These are phyloP conservation scores for Backusella liffmaniae DNA, from an alignment of 192 early-diverging fungal genomes.

Conservation along the genomic window DNA sequence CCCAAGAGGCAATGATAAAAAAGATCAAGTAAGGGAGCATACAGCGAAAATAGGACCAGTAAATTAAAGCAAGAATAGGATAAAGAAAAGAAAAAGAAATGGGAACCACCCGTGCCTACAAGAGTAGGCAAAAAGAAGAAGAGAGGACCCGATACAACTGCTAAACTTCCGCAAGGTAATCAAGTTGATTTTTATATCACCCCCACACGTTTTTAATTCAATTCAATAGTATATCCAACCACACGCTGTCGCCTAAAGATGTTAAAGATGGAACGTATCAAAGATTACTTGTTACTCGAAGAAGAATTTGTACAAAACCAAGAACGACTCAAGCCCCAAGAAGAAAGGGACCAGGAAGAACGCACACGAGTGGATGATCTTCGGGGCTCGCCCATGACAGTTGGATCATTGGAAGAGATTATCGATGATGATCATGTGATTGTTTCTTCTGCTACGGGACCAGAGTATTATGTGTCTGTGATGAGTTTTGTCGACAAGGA, in stretches of 20 bases:
- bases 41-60: not conserved
- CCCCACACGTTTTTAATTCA: constrained; percentile 1
- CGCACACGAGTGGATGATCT: constrained; percentile 93
- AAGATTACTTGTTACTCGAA: constrained; percentile 97
- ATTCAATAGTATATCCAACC: constrained; percentile 83
- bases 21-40: constrained; percentile 42
- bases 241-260: constrained; percentile 96
- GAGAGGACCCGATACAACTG: constrained; percentile 85
- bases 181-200: not conserved
- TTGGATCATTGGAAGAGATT: constrained; percentile 95
- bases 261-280: constrained; percentile 95
- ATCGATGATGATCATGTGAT: constrained; percentile 99
- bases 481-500: constrained; percentile 99
- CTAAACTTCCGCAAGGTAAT: constrained; percentile 88
- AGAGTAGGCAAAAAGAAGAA: constrained; percentile 98
- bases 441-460: constrained; percentile 86
- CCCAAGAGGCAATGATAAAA: constrained; percentile 65
- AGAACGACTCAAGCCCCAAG: constrained; percentile 94
- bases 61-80: constrained; percentile 32
- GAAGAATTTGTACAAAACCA: constrained; percentile 99
- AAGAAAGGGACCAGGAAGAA: constrained; percentile 93
- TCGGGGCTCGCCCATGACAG: constrained; percentile 95
- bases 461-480: constrained; percentile 96
- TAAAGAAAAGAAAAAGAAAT: constrained; percentile 86
- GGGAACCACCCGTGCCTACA: constrained; percentile 97